phyloP scores from a whole-genome alignment of 768 basidiomycete species.

The Pleurotus eryngii region DNA sequence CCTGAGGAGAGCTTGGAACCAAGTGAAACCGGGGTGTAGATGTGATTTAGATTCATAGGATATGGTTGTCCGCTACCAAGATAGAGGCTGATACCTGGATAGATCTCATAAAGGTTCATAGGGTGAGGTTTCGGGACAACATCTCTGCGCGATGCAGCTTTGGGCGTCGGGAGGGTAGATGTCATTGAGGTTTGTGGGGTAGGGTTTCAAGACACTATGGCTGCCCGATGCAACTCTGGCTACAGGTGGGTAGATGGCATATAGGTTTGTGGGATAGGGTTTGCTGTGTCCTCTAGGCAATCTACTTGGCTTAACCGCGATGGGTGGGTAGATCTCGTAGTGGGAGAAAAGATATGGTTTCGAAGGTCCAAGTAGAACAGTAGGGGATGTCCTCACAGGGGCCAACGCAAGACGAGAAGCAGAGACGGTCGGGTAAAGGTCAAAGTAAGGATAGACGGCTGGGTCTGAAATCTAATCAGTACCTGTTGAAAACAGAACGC shows the following conservation, averaged over 20 bases:
- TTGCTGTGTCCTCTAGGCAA: background rate
- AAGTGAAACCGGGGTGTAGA: background rate
- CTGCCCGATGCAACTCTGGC: background rate
- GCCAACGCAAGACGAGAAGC: background rate
- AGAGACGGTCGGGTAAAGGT: conserved; percentile 22
- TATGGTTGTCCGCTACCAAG: too few species aligned
- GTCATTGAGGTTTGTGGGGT: background rate
- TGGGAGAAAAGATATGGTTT: background rate
- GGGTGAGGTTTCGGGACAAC: too few species aligned
- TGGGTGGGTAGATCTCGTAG: background rate
- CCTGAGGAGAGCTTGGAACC: background rate
- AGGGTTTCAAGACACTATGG: background rate
- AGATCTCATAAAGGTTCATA: too few species aligned
- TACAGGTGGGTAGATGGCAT: background rate
- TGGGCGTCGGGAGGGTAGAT: background rate
- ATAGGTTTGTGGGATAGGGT: background rate
- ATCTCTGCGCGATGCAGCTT: too few species aligned
- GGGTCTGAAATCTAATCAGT: conserved; percentile 19
- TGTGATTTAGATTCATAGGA: too few species aligned
- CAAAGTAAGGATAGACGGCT: conserved; percentile 31
- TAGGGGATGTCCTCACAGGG: background rate
- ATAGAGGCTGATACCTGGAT: too few species aligned
- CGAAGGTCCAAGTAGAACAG: background rate
- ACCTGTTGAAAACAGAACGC: background rate
- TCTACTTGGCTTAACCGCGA: background rate